phyloP scores from a whole-genome alignment of 2,329 filamentous ascomycete species.

The Zymoseptoria ardabiliae region DNA sequence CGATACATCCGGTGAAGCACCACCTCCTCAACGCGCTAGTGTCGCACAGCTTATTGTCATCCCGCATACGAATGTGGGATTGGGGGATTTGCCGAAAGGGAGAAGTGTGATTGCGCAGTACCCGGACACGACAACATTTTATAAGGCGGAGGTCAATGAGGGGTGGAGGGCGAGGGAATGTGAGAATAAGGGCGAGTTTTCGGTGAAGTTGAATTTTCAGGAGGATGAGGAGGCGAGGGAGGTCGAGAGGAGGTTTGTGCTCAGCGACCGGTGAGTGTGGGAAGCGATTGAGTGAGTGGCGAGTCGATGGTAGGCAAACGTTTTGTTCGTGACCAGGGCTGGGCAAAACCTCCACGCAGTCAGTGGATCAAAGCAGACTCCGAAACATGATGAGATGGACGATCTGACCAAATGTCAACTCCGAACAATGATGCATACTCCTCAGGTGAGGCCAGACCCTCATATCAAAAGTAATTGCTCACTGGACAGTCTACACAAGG shows the following conservation, averaged over 20 bases:
- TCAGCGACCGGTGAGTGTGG: constrained; percentile 30
- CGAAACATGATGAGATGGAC: no score
- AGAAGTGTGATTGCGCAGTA: constrained; percentile 44
- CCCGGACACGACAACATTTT: constrained; percentile 47
- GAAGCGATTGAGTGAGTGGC: no score
- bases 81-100: constrained; percentile 36
- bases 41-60: constrained; percentile 44
- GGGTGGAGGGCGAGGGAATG: constrained; percentile 31
- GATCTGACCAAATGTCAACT: no score
- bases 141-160: constrained; percentile 44
- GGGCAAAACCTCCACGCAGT: no score
- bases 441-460: no score
- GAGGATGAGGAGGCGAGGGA: constrained; percentile 43
- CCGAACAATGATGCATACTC: no score
- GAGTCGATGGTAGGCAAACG: no score
- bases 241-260: constrained; percentile 45
- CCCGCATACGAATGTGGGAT: constrained; percentile 32
- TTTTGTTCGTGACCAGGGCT: no score
- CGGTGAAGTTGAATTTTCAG: constrained; percentile 41
- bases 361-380: no score
- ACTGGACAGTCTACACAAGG: no score
- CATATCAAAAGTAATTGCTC: no score
- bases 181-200: constrained; percentile 24
- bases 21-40: constrained; percentile 33
- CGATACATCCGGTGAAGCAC: constrained; percentile 30